Base-by-base conservation (phyloP, 306 rosid genomes). In the Quercus alba region DNA sequence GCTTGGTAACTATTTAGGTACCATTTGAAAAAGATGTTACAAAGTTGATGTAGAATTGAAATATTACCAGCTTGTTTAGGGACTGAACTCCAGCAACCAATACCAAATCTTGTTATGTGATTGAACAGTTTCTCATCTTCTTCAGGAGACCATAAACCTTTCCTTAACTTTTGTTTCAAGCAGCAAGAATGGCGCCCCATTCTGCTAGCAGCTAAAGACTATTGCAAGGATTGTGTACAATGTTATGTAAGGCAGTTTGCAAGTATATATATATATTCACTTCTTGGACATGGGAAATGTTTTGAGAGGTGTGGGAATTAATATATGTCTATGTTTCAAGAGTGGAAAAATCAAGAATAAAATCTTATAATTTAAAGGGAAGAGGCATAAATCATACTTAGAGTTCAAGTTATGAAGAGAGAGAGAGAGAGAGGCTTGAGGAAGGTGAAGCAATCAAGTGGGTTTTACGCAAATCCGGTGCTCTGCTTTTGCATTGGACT, bases 71-170 rank as follows among this genome's bases (percentile, higher is more conserved):
- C 98, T 66, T 85, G 94, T 84, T 94, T 94, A 0, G 98, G 98
- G 61, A 94, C 98, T 0, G 98, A 94, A 74, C 98, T 94, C 98
- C 98, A 94, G 86, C 98, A 94, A 7, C 98, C 98, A 81, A 94
- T 95, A 20, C 98, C 98, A 31, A 92, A 94, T 63, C 85, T 82
- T 6, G 97, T 89, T 69, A 94, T 92, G 88, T 94, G 84, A 78
- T 94, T 94, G 90, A 85, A 94, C n/a, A 94, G 95, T 73, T 94
- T 94, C 81, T 94, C 97, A 80, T 94, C 98, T 87, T 94, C 98
- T 80, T 94, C 98, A 26, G 97, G 98, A 12, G 98, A 94, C 98
- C 98, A 94, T 19, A 94, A 78, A 15, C 98, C 98, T 83, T 94
- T 94, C 72, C 98, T 89, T 71, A 94, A 46, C 76, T 94, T 94